Evolutionary conservation across 345 rosid genomes (phyloP), one percentile per base, ranked within the genome.

Genomic region (Sisymbrium altissimum): DNA sequence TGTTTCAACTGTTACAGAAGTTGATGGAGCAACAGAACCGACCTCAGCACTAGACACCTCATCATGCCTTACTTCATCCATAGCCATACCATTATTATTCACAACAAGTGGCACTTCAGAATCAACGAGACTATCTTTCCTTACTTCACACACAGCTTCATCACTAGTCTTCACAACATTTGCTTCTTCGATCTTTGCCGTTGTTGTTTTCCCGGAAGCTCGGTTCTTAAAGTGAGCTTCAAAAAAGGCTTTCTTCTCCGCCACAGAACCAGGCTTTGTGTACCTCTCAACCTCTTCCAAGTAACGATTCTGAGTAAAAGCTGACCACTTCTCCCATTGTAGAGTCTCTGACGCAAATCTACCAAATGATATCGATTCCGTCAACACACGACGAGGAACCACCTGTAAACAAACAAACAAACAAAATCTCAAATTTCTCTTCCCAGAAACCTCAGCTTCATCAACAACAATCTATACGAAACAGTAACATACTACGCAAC

Each of bases 251-350:
- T 76, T 92, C 92, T 84, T 95, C 81, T 87, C 79, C 27, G 99
- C 99, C 62, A 95, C 98, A 73, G 94, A 81, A 36, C 99, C 99
- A 30, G 96, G 96, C 75, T 82, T 90, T 2, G 96, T 85, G 54
- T 82, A 85, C 72, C 81, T 90, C 86, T 92, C 89, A 1, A 85
- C 92, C 78, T 95, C 99, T 78, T 95, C 98, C 70, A 90, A 73
- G 83, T 90, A 86, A 45, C 89, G 96, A 27, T 95, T 95, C 83
- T 89, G 92, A 69, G 96, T 86, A 69, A 95, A 95, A 40, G 96
- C 75, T 68, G 99, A 95, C 95, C 95, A 92, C 68, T 86, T 91
- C 83, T 81, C 97, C 99, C 97, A 92, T 40, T 85, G 84, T 64
- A 95, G 65, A 25, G 92, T 67, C 72, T 92, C 99, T n/a, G 93